Base-by-base conservation (phyloP, 208 protist species). In the Strigomonas oncopelti region DNA sequence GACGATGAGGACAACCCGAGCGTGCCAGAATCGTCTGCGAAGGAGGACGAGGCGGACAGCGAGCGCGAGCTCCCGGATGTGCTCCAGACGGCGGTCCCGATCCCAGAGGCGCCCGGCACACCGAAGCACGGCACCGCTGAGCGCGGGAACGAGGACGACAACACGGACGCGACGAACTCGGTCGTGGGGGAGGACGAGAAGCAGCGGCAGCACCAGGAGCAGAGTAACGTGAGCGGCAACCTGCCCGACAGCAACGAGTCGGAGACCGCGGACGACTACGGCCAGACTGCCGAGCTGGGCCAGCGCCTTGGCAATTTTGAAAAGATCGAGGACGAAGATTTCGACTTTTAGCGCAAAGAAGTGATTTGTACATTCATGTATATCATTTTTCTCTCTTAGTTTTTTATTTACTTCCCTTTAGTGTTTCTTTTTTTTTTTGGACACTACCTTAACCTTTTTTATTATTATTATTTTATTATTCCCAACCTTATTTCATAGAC, bases 301-400 rank as follows among this genome's bases (percentile, higher is more conserved):
- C 46, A 24, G 18, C 46, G 46, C 5, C 46, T n/a, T 5, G 46
- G 46, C 16, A 14, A 52, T 38, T 38, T 38, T 38, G 7, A 52
- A 14, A 5, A 52, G 46, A 52, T 24, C 4, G 46, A 52, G 16
- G 31, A 62, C 11, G 58, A 62, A 3, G 58, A 62, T 25, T 62
- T 62, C 48, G 58, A 62, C 36, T 62, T 62, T 62, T 62, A 62
- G 24, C 11, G 14, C 45, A n/a, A n/a, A n/a, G n/a, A n/a, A n/a
- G n/a, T n/a, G n/a, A n/a, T n/a, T n/a, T n/a, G n/a, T n/a, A n/a
- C n/a, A n/a, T n/a, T n/a, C n/a, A 38, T 38, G 34, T 38, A 13
- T 22, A 52, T 52, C 20, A 22, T 52, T 16, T 25, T 52, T 52
- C 16, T 52, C 20, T 52, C 20, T 52, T n/a, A 24, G 20, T 27